Evolutionary conservation across 768 basidiomycete species (phyloP).

Genomic region (Mrakia gelida): DNA sequence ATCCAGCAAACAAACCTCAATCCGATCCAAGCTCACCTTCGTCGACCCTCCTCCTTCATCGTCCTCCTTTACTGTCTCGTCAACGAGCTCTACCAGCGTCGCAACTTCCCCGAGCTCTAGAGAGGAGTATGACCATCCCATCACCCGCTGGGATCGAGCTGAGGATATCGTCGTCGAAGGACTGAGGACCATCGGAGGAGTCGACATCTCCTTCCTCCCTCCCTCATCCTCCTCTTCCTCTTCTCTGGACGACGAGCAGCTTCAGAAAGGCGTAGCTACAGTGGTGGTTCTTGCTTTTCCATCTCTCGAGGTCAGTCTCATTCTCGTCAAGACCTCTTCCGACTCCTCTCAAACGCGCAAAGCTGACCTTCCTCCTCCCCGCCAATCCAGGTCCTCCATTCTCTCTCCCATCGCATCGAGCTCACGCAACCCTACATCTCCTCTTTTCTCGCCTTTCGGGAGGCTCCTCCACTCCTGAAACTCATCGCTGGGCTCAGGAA

Average conservation of each 20-base stretch:
- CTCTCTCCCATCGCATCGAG: neutral
- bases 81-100: neutral
- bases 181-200: neutral
- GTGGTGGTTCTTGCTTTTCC: constrained; percentile 7
- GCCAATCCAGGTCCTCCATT: neutral
- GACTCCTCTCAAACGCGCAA: too few relatives aligned
- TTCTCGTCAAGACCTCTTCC: neutral
- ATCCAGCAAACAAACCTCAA: neutral
- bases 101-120: too few relatives aligned
- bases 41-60: neutral
- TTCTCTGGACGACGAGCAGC: neutral
- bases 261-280: constrained; percentile 2
- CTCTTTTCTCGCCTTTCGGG: constrained; percentile 15
- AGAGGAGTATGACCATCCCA: neutral
- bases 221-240: neutral
- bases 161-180: neutral
- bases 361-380: neutral
- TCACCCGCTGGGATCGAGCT: neutral
- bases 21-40: constrained; percentile 1
- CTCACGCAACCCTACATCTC: constrained; percentile 15
- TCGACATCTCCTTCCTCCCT: constrained; percentile 15
- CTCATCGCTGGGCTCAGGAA: neutral
- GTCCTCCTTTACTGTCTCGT: neutral
- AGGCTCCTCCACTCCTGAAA: neutral
- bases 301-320: neutral